phyloP scores from a whole-genome alignment of 495 filamentous ascomycete genomes.

The Lindgomyces ingoldianus region DNA sequence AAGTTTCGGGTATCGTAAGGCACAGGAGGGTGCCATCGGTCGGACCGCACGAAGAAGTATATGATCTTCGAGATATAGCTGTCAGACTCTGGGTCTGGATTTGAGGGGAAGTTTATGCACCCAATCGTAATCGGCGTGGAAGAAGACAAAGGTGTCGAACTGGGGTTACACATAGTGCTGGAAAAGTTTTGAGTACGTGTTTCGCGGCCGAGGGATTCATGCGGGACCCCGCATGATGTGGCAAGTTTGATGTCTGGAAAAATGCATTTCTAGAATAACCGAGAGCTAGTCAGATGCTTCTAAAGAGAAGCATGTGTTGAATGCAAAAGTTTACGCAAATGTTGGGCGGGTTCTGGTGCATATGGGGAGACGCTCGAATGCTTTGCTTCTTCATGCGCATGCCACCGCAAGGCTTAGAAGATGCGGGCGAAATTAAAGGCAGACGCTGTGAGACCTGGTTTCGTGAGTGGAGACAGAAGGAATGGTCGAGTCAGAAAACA shows the following conservation, averaged over 20 bases:
- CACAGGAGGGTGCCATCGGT: slow-evolving; percentile 10
- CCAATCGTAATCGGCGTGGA: slow-evolving; percentile 1
- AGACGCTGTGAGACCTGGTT: too few species aligned
- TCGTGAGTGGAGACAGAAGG: too few species aligned
- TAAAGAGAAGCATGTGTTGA: too few species aligned
- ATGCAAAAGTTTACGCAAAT: too few species aligned
- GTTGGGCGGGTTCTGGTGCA: too few species aligned
- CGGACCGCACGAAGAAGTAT: slow-evolving; percentile 2
- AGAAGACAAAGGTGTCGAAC: background rate
- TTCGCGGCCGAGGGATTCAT: background rate
- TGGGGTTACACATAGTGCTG: background rate
- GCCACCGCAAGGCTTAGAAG: too few species aligned
- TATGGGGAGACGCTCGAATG: too few species aligned
- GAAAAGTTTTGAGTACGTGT: background rate
- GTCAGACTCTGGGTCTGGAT: background rate
- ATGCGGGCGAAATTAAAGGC: too few species aligned
- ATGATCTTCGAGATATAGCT: slow-evolving; percentile 20
- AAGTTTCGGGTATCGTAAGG: slow-evolving; percentile 14
- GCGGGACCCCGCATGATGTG: too few species aligned
- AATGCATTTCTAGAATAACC: background rate
- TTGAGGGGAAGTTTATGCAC: background rate
- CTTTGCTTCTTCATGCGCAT: too few species aligned
- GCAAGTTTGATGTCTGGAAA: background rate
- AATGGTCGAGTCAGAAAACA: too few species aligned
- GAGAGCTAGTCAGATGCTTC: background rate